phyloP scores from a whole-genome alignment of 345 rosid genomes.

The Moricandia arvensis region DNA sequence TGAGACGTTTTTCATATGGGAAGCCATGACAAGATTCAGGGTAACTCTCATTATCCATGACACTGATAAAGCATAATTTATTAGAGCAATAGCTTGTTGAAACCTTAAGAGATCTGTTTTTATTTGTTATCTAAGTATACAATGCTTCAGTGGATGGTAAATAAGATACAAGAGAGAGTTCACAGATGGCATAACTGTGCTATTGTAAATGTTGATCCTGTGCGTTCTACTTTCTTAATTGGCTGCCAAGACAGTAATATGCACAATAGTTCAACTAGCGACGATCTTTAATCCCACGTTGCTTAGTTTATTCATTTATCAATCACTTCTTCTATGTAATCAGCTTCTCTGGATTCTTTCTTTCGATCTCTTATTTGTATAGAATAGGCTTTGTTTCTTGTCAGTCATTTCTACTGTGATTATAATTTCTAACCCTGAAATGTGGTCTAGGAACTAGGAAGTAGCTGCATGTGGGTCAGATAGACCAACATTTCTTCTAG shows the following conservation, averaged over 20 bases:
- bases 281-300: slow-evolving; percentile 47
- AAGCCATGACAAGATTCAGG: slow-evolving; percentile 77
- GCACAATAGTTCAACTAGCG: slow-evolving; percentile 49
- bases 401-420: not conserved
- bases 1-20: slow-evolving; percentile 93
- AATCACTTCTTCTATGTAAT: slow-evolving; percentile 1
- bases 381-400: slow-evolving; percentile 5
- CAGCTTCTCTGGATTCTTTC: slow-evolving; percentile 11
- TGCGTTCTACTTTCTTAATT: slow-evolving; percentile 59
- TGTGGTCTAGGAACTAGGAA: slow-evolving; percentile 4
- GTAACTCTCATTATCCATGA: slow-evolving; percentile 34
- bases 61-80: not conserved
- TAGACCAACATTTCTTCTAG: slow-evolving; percentile 31
- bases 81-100: not conserved
- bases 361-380: slow-evolving; percentile 21
- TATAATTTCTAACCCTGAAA: not conserved
- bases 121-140: too few species aligned
- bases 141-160: not conserved
- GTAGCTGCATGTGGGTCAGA: slow-evolving; percentile 26
- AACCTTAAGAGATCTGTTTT: too few species aligned
- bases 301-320: not conserved
- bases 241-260: slow-evolving; percentile 77
- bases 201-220: slow-evolving; percentile 57
- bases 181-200: slow-evolving; percentile 74
- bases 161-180: not conserved